These are phyloP conservation scores for Zygosaccharomyces sapae DNA, from an alignment of 1,139 yeast species.

Conservation along the genomic window DNA sequence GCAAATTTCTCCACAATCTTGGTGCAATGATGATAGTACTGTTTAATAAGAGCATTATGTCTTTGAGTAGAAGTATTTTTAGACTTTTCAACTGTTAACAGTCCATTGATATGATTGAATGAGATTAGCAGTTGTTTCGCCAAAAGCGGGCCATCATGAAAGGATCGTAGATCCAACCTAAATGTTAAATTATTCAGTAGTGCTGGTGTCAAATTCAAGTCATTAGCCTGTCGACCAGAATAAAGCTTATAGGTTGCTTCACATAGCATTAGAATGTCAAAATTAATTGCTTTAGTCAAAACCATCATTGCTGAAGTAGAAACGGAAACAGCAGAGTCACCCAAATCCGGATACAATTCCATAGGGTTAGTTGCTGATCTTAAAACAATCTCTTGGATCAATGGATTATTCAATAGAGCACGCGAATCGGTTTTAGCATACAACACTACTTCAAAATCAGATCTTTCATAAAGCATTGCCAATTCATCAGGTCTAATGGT, in stretches of 20 bases:
- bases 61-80: constrained; percentile 21
- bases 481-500: constrained; percentile 32
- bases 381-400: constrained; percentile 40
- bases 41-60: constrained; percentile 32
- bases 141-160: constrained; percentile 40
- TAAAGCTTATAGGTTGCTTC: constrained; percentile 49
- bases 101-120: constrained; percentile 43
- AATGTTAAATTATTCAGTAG: constrained; percentile 45
- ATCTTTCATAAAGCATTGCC: constrained; percentile 25
- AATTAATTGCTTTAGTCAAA: constrained; percentile 46
- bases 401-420: constrained; percentile 37
- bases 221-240: constrained; percentile 34
- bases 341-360: constrained; percentile 34
- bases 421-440: constrained; percentile 45
- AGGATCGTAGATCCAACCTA: constrained; percentile 40
- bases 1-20: constrained; percentile 38
- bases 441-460: constrained; percentile 39
- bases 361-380: constrained; percentile 38
- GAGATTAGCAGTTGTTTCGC: constrained; percentile 43
- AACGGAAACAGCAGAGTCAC: constrained; percentile 32
- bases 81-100: constrained; percentile 36
- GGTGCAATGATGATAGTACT: constrained; percentile 30
- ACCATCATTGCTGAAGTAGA: constrained; percentile 42
- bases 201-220: constrained; percentile 41
- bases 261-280: constrained; percentile 55